Base-by-base conservation (phyloP, 768 basidiomycete genomes). In the Lactarius pseudohatsudake region DNA sequence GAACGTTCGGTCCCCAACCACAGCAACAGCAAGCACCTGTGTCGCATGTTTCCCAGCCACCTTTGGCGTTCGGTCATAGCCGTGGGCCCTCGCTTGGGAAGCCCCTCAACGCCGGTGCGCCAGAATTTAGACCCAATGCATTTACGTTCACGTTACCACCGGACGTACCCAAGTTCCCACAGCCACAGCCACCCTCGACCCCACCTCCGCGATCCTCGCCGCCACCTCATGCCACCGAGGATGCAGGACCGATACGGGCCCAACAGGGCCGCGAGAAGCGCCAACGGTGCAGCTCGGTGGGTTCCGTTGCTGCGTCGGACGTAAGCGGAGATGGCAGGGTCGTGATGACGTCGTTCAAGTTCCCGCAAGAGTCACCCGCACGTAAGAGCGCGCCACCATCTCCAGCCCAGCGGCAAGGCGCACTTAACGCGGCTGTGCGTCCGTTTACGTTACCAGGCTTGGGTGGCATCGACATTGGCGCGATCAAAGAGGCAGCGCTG, bases 221-320 rank as follows among this genome's bases (percentile, higher is more conserved):
- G 0, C 78, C 79, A 20, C 65, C 68, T 20, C 38, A 18, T 34
- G 36, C 57, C 28, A 45, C 34, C 40, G 30, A 36, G 16, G 66
- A 62, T 32, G 54, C 63, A 43, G 68, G 74, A 74, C 73, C 76
- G 9, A 66, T 72, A 6, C 75, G 77, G 10, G 80, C 82, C 30
- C 72, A 79, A 3, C 91, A 94, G 76, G 92, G 92, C 20, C 81
- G 92, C 63, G 91, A 94, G 77, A 94, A 94, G 76, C 81, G 91
- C 66, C 88, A 85, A 66, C 83, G 90, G 16, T 81, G 85, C 55
- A 82, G 79, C 32, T 85, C 88, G 5, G 76, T 73, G 59, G 70
- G 64, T 2, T 72, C 75, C 3, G 65, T 69, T 4, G 75, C 75
- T 22, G 76, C 80, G 26, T 81, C 80, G n/a, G 73, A 79, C 58